Percentiles rank a stretch among this genome's conserved stretches.
Evolutionary conservation across 192 early-diverging fungal genomes (phyloP).

Genomic region (Gonapodya prolifera): DNA sequence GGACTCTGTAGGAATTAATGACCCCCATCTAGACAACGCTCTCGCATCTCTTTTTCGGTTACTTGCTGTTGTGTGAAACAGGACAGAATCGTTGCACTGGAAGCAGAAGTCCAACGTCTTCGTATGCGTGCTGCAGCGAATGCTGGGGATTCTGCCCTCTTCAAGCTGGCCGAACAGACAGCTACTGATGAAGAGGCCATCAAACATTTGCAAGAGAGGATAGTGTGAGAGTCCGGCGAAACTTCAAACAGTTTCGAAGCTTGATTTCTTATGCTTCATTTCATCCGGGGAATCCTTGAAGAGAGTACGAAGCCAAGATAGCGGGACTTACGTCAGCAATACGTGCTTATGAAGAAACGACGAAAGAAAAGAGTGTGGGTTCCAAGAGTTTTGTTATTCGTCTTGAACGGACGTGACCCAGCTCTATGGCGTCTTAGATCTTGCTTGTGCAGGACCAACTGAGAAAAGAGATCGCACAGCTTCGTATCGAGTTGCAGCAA

Average conservation of each 20-base stretch:
- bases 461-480: background rate
- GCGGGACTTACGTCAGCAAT: background rate
- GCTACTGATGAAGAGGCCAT: conserved; percentile 28
- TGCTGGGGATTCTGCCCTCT: conserved; percentile 31
- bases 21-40: too few species aligned
- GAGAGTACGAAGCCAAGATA: background rate
- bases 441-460: background rate
- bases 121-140: conserved; percentile 29
- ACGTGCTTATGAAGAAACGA: background rate
- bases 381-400: too few species aligned
- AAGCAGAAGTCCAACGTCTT: conserved; percentile 44
- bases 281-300: background rate
- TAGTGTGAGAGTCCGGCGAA: conserved; percentile 17
- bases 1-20: too few species aligned
- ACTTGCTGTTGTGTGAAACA: too few species aligned
- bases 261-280: too few species aligned
- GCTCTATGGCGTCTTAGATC: background rate
- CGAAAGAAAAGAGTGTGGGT: background rate
- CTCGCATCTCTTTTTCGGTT: too few species aligned
- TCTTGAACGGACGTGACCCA: too few species aligned
- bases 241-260: background rate
- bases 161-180: conserved; percentile 33
- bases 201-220: conserved; percentile 27
- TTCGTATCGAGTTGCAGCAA: background rate
- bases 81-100: conserved; percentile 42